Percentiles rank a stretch among this genome's conserved stretches.
These are phyloP conservation scores for Pilobolus umbonatus DNA, from an alignment of 192 early-diverging fungal species.

Conservation along the genomic window DNA sequence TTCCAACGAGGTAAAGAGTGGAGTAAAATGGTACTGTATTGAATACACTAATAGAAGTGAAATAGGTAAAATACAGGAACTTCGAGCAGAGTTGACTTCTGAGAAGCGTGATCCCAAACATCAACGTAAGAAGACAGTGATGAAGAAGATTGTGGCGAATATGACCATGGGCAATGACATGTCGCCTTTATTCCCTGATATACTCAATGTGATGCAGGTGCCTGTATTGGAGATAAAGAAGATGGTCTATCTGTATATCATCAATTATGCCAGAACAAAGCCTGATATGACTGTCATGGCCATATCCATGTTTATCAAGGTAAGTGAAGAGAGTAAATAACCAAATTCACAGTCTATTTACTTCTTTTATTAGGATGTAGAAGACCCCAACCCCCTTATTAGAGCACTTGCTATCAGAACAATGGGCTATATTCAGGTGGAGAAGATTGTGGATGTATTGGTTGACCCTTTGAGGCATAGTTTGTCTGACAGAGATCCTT, in stretches of 20 bases:
- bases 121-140: slow-evolving; percentile 76
- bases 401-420: slow-evolving; percentile 94
- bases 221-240: slow-evolving; percentile 83
- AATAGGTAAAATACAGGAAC: slow-evolving; percentile 86
- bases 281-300: slow-evolving; percentile 93
- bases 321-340: slow-evolving; percentile 24
- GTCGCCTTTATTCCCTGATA: slow-evolving; percentile 88
- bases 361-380: slow-evolving; percentile 62
- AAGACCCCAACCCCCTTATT: slow-evolving; percentile 91
- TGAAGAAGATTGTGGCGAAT: slow-evolving; percentile 97
- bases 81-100: slow-evolving; percentile 78
- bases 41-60: background rate
- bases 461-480: slow-evolving; percentile 80
- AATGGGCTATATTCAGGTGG: slow-evolving; percentile 95
- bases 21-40: background rate
- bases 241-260: slow-evolving; percentile 94
- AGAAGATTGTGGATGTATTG: slow-evolving; percentile 82
- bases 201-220: slow-evolving; percentile 87
- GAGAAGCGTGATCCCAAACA: slow-evolving; percentile 81
- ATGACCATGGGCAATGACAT: slow-evolving; percentile 99
- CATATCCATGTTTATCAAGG: slow-evolving; percentile 82
- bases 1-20: slow-evolving; percentile 47
- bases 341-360: background rate
- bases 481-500: slow-evolving; percentile 87
- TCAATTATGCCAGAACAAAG: slow-evolving; percentile 91